Evolutionary conservation across 176 grass and related monocot species (phyloP).

Genomic region (Oryza coarctata): DNA sequence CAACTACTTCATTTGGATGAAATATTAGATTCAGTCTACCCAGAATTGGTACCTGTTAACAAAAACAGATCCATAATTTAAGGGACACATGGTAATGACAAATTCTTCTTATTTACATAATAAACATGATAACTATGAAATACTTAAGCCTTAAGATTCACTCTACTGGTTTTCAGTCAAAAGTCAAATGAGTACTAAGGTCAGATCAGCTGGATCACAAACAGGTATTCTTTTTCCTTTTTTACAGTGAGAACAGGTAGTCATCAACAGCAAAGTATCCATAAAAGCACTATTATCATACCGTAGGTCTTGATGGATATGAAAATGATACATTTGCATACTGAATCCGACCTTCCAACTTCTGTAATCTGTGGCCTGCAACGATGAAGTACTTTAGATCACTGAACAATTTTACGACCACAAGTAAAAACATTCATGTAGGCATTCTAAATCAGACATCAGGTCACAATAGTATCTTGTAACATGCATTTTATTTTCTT

Average conservation of each 20-base stretch:
- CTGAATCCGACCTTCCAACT: constrained; percentile 63
- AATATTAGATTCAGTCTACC: constrained; percentile 60
- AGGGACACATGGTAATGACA: constrained; percentile 23
- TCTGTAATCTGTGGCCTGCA: constrained; percentile 68
- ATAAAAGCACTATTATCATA: constrained; percentile 34
- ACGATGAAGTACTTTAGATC: constrained; percentile 16
- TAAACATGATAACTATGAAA: constrained; percentile 18
- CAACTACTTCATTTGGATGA: constrained; percentile 86
- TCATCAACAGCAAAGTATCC: constrained; percentile 21
- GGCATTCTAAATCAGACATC: background rate
- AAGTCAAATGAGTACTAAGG: background rate
- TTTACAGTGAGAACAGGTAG: background rate
- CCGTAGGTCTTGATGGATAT: constrained; percentile 84
- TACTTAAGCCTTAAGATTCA: background rate
- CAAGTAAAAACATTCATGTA: background rate
- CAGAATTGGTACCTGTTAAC: constrained; percentile 69
- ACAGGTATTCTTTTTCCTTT: background rate
- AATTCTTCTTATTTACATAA: background rate
- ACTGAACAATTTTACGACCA: background rate
- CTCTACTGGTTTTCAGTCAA: background rate
- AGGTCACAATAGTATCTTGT: background rate
- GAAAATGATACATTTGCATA: constrained; percentile 85
- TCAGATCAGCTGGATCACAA: background rate
- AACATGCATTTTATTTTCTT: constrained; percentile 40
- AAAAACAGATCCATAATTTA: constrained; percentile 18